A percentile compares a stretch with the other conserved stretches of the same genome.
These are phyloP conservation scores for Urochloa ruziziensis DNA, from an alignment of 176 grass and related monocot genomes.

Conservation along the genomic window DNA sequence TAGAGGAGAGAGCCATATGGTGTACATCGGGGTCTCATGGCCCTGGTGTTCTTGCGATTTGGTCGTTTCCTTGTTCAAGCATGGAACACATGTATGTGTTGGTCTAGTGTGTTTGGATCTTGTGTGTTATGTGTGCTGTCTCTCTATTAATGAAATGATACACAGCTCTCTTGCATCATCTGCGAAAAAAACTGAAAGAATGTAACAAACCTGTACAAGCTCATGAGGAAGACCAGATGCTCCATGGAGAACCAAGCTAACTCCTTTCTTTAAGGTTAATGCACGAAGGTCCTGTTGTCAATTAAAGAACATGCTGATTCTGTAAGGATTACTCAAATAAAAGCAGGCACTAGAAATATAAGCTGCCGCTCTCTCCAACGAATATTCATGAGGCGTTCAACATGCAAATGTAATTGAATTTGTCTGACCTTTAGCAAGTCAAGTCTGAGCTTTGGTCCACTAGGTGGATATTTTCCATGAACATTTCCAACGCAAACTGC, in stretches of 20 bases:
- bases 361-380: slow-evolving; percentile 1
- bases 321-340: neutral
- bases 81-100: neutral
- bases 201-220: slow-evolving; percentile 63
- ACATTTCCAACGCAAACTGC: slow-evolving; percentile 98
- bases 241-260: slow-evolving; percentile 93
- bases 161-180: neutral
- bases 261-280: slow-evolving; percentile 70
- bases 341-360: neutral
- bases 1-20: too few relatives aligned
- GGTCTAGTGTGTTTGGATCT: neutral
- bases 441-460: slow-evolving; percentile 72
- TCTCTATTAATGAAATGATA: neutral
- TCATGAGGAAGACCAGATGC: slow-evolving; percentile 74
- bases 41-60: neutral
- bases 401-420: slow-evolving; percentile 7
- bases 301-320: neutral
- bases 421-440: slow-evolving; percentile 83
- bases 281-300: slow-evolving; percentile 61
- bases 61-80: neutral
- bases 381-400: neutral
- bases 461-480: slow-evolving; percentile 83
- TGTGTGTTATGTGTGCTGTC: neutral
- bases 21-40: too few relatives aligned
- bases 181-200: neutral